phyloP scores from a whole-genome alignment of 108 stramenopile genomes.

The Cyclotella atomus region DNA sequence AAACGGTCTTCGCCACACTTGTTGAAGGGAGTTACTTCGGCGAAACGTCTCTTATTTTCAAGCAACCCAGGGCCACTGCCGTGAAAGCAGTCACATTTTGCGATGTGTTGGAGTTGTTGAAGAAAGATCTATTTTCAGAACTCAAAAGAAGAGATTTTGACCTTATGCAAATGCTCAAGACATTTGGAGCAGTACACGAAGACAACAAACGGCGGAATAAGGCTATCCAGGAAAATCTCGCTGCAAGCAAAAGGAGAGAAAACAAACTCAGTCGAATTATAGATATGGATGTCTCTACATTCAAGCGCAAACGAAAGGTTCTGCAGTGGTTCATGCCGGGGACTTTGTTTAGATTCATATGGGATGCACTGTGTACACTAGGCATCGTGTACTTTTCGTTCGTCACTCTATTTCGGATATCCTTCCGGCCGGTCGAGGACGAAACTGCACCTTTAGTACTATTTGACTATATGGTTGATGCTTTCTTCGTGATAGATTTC shows the following conservation, averaged over 20 bases:
- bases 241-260: conserved; percentile 13
- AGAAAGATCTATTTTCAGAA: conserved; percentile 48
- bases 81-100: conserved; percentile 49
- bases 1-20: conserved; percentile 58
- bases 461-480: conserved; percentile 43
- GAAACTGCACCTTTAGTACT: not conserved
- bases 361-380: conserved; percentile 35
- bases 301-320: not conserved
- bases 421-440: conserved; percentile 34
- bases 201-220: conserved; percentile 46
- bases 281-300: conserved; percentile 13
- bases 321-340: conserved; percentile 33
- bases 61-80: conserved; percentile 50
- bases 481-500: conserved; percentile 55
- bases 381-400: conserved; percentile 42
- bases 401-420: conserved; percentile 27
- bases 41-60: conserved; percentile 66
- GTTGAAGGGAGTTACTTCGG: conserved; percentile 62
- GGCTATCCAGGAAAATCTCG: conserved; percentile 45
- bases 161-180: conserved; percentile 38
- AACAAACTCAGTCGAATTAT: conserved; percentile 50
- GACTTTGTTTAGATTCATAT: conserved; percentile 41
- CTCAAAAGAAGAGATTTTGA: conserved; percentile 46
- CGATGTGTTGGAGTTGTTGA: conserved; percentile 44
- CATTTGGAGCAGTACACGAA: conserved; percentile 38